These are phyloP conservation scores for Aspergillus sp. DNA, from an alignment of 2,329 filamentous ascomycete species.

Conservation along the genomic window DNA sequence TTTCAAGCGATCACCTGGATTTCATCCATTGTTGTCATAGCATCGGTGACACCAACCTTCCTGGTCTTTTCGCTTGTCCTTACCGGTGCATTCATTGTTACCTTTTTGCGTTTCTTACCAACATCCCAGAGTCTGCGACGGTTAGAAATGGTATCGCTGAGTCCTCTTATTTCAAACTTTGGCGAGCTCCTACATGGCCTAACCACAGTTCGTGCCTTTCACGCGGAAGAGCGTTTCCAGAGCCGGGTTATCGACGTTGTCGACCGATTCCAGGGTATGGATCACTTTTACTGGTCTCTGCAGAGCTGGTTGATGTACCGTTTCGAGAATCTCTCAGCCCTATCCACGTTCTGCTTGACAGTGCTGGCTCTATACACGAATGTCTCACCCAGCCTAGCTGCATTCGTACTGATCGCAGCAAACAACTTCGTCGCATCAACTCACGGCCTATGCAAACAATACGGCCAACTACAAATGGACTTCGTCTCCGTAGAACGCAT, in stretches of 20 bases:
- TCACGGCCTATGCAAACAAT: conserved; percentile 67
- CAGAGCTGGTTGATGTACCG: conserved; percentile 79
- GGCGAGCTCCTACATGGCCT: conserved; percentile 79
- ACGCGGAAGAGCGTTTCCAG: conserved; percentile 71
- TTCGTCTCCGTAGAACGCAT: conserved; percentile 87
- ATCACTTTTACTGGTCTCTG: conserved; percentile 90
- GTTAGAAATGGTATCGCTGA: conserved; percentile 83
- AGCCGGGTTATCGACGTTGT: conserved; percentile 71
- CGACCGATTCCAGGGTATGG: conserved; percentile 87
- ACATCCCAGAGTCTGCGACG: conserved; percentile 76
- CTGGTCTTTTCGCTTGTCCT: conserved; percentile 64
- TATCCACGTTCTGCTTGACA: conserved; percentile 67
- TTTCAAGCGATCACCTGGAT: conserved; percentile 65
- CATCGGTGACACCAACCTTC: conserved; percentile 69
- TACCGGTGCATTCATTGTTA: conserved; percentile 60
- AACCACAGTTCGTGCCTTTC: conserved; percentile 78
- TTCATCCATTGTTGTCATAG: conserved; percentile 69
- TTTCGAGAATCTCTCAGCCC: conserved; percentile 64
- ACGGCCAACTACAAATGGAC: conserved; percentile 82
- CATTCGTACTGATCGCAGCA: conserved; percentile 72
- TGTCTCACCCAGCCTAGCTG: conserved; percentile 71
- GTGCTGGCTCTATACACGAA: conserved; percentile 66
- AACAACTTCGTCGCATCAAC: conserved; percentile 59
- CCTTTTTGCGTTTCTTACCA: conserved; percentile 72
- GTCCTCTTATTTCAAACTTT: conserved; percentile 86